Conservation (phyloP, 2,329 filamentous ascomycete species). For the Colletotrichum lupini region DNA sequence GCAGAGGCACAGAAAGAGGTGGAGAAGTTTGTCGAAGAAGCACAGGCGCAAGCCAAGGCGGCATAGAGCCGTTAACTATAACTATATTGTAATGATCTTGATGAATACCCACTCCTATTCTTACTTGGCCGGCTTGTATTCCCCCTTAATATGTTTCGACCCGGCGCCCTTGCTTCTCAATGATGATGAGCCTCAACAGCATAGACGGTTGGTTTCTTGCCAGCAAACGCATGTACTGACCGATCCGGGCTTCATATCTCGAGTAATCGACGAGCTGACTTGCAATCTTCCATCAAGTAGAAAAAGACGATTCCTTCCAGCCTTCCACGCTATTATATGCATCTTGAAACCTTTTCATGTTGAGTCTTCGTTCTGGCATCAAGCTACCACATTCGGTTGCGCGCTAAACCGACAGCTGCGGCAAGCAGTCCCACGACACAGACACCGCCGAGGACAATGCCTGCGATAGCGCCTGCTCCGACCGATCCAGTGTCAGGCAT, state of each 20-base stretch:
- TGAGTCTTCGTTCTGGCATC: too few species aligned
- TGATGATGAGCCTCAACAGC: not conserved
- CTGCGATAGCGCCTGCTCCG: not conserved
- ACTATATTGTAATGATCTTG: conserved; percentile 17
- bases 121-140: not conserved
- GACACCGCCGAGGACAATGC: conserved; percentile 5
- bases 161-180: not conserved
- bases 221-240: not conserved
- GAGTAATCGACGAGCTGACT: not conserved
- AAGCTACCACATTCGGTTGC: not conserved
- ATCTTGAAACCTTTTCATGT: not conserved
- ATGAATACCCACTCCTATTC: conserved; percentile 24
- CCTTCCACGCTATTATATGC: too few species aligned
- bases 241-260: too few species aligned
- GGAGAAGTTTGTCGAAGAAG: not conserved
- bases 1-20: not conserved
- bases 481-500: not conserved
- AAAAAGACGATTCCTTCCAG: too few species aligned
- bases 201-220: not conserved
- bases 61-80: not conserved
- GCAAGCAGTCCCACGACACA: not conserved
- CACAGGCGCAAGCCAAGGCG: conserved; percentile 12
- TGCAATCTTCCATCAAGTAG: not conserved
- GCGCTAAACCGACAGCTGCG: not conserved
- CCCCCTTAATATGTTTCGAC: too few species aligned